Evolutionary conservation across 441 rosid genomes (phyloP), one percentile per base, ranked within the genome.

Genomic region (Brassica hybrid): DNA sequence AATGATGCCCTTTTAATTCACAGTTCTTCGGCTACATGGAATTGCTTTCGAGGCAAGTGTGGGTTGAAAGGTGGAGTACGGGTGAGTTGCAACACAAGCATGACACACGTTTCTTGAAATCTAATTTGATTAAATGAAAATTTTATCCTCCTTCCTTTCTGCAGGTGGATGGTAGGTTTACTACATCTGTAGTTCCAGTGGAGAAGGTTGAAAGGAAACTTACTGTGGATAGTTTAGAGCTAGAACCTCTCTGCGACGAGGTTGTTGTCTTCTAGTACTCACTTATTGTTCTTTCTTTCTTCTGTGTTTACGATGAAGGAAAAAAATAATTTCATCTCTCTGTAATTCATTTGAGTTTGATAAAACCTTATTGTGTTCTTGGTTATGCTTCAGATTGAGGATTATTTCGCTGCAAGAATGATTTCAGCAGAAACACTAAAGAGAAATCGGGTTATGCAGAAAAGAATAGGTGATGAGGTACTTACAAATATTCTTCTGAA

Each of bases 361-460:
- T 30, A n/a, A n/a, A n/a, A n/a, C n/a, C n/a, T 9, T 58, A 14
- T 57, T 65, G 57, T 64, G 67, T 64, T 81, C 75, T 30, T 82
- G 71, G 58, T 59, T 63, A 67, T 77, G 81, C 83, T 81, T 81
- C 94, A 93, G 99, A 85, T 95, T 60, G 57, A 82, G 66, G 90
- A 83, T 61, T 95, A 89, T 84, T 93, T 93, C 27, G 87, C 88
- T 1, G 94, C 87, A 83, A 85, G 98, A 77, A 72, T 83, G 81
- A 91, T 95, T 85, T 87, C 93, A 32, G 70, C 73, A 45, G 81
- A 88, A 83, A 95, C 99, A 0, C 83, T 95, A 70, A 66, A 72
- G 81, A 89, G 97, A 84, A 95, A 95, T 80, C 82, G 80, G 34
- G 91, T 95, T 74, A 89, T 93, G 99, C 97, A 91, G 78, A 93